These are phyloP conservation scores for Xylaria intraflava DNA, from an alignment of 495 filamentous ascomycete species.

Conservation along the genomic window DNA sequence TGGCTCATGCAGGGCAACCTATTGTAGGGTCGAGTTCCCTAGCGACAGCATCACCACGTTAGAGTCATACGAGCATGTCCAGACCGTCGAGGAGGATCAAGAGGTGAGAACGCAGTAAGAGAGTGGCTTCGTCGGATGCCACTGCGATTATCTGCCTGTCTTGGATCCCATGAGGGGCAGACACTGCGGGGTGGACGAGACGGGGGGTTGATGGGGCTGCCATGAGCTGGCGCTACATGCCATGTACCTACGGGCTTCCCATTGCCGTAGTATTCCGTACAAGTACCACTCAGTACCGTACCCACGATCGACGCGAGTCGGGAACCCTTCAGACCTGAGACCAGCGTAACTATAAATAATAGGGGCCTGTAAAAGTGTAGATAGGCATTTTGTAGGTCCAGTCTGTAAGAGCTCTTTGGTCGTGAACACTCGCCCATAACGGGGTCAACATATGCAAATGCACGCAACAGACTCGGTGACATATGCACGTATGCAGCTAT, in stretches of 20 bases:
- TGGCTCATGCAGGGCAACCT: background rate
- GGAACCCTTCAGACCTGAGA: too few species aligned
- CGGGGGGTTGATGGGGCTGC: background rate
- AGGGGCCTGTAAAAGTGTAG: too few species aligned
- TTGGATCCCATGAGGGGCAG: constrained; percentile 4
- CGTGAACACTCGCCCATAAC: too few species aligned
- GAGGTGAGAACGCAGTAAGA: constrained; percentile 65
- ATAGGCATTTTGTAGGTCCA: too few species aligned
- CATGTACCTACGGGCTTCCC: too few species aligned
- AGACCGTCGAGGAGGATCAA: constrained; percentile 64
- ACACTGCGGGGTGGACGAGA: background rate
- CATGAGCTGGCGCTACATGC: background rate
- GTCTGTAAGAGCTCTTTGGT: too few species aligned
- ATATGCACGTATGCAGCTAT: background rate
- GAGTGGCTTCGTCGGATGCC: background rate
- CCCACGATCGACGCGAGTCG: too few species aligned
- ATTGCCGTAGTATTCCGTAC: too few species aligned
- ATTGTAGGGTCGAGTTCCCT: constrained; percentile 65
- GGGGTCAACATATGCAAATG: too few species aligned
- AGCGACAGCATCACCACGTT: constrained; percentile 57
- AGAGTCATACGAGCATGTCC: constrained; percentile 58
- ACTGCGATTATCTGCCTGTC: background rate
- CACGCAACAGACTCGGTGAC: background rate
- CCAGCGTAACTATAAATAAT: too few species aligned
- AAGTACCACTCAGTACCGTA: too few species aligned